Conservation (phyloP, 306 rosid genomes). For the Mimosa pudica region DNA sequence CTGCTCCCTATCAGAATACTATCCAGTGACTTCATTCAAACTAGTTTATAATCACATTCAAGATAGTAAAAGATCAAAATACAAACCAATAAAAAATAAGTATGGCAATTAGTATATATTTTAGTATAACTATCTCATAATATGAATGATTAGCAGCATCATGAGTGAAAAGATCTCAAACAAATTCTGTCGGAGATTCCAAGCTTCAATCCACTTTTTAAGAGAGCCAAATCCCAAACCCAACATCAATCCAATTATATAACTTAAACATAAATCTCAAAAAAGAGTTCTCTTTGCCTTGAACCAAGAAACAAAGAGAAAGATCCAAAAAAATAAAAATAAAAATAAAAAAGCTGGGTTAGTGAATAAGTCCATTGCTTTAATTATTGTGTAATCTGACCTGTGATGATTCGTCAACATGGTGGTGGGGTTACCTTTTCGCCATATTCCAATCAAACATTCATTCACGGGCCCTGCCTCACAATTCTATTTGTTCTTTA, state of each 20-base stretch:
- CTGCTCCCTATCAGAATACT: background rate
- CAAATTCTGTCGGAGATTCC: background rate
- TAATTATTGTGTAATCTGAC: conserved; percentile 40
- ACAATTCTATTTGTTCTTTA: conserved; percentile 45
- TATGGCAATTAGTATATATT: background rate
- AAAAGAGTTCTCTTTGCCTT: background rate
- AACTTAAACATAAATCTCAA: background rate
- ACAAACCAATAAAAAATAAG: background rate
- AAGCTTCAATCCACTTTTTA: background rate
- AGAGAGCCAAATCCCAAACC: background rate
- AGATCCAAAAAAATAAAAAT: background rate
- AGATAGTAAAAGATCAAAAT: background rate
- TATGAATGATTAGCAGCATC: background rate
- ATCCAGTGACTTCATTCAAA: background rate
- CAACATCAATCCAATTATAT: background rate
- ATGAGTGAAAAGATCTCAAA: background rate
- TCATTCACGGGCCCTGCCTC: conserved; percentile 66
- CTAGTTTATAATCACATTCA: background rate
- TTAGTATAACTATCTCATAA: background rate
- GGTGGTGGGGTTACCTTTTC: conserved; percentile 62
- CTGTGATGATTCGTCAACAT: conserved; percentile 61
- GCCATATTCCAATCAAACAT: conserved; percentile 53
- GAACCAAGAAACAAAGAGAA: conserved; percentile 28
- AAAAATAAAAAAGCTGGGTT: conserved; percentile 14
- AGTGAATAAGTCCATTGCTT: conserved; percentile 27